Percentiles rank a stretch among this genome's conserved stretches.
Evolutionary conservation across 2,329 filamentous ascomycete species (phyloP).

Genomic region (Cadophora malorum): DNA sequence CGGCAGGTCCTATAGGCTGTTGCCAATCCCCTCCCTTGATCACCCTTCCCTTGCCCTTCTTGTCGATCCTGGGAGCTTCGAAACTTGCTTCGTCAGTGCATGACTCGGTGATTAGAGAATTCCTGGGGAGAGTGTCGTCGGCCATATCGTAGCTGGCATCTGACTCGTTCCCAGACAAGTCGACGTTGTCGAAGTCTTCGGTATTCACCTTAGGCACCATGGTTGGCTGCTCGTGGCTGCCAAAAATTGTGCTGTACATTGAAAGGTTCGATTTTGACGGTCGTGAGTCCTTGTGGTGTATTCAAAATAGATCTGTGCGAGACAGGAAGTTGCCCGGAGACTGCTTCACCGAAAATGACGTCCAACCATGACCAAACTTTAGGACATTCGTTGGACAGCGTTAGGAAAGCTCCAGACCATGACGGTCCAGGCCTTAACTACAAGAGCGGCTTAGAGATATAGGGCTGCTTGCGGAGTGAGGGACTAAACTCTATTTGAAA

Average conservation of each 20-base stretch:
- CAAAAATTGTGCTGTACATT: not conserved
- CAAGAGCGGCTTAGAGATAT: not conserved
- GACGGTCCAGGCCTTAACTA: not conserved
- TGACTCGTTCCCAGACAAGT: conserved; percentile 17
- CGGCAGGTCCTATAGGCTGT: not conserved
- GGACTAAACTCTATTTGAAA: not conserved
- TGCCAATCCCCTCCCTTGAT: not conserved
- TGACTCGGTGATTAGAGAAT: not conserved
- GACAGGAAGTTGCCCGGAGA: not conserved
- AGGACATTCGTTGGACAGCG: not conserved
- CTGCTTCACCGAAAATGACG: conserved; percentile 2
- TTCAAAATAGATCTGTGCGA: not conserved
- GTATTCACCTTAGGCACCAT: conserved; percentile 4
- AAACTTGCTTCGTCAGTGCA: not conserved
- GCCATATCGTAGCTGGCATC: conserved; percentile 21
- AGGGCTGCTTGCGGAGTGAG: not conserved
- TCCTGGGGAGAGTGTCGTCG: not conserved
- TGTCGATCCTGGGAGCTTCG: not conserved
- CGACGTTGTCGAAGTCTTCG: conserved; percentile 11
- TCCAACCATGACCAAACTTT: not conserved
- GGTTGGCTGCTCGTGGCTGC: not conserved
- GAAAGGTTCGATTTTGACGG: not conserved
- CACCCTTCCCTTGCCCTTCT: not conserved
- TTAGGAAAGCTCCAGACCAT: not conserved
- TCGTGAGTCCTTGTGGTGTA: not conserved